Evolutionary conservation across 2,329 filamentous ascomycete species (phyloP).

Genomic region (Sclerotinia glacialis): DNA sequence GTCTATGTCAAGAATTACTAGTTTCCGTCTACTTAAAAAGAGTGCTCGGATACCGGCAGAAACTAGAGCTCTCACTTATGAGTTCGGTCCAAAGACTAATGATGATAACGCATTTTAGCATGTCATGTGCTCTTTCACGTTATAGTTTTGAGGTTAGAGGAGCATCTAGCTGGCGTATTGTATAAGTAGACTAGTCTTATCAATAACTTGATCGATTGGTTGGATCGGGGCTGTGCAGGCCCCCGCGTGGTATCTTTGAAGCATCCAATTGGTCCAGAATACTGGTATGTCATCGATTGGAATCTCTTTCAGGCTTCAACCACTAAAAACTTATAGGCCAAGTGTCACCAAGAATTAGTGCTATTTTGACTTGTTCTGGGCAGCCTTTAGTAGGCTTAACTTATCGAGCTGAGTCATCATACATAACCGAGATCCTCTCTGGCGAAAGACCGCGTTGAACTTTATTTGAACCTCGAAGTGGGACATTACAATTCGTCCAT

Average conservation of each 20-base stretch:
- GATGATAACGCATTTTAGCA: neutral
- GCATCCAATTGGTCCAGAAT: neutral
- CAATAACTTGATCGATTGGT: neutral
- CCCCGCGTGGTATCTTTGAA: neutral
- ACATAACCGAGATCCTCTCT: neutral
- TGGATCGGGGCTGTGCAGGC: neutral
- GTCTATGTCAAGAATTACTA: neutral
- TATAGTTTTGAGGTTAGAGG: neutral
- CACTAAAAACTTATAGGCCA: neutral
- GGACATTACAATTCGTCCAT: no score
- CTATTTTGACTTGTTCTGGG: neutral
- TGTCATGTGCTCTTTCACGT: neutral
- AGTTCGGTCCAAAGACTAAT: neutral
- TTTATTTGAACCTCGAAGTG: conserved; percentile 6
- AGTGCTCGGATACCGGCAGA: neutral
- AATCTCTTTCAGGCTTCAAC: neutral
- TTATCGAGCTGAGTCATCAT: conserved; percentile 4
- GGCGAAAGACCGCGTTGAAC: neutral
- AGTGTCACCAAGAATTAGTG: neutral
- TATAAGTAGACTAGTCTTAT: no score
- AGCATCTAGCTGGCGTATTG: neutral
- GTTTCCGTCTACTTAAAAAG: neutral
- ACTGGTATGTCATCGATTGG: neutral
- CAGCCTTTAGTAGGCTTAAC: neutral
- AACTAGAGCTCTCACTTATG: no score